phyloP scores from a whole-genome alignment of 441 rosid genomes.

The Jatropha multifida region DNA sequence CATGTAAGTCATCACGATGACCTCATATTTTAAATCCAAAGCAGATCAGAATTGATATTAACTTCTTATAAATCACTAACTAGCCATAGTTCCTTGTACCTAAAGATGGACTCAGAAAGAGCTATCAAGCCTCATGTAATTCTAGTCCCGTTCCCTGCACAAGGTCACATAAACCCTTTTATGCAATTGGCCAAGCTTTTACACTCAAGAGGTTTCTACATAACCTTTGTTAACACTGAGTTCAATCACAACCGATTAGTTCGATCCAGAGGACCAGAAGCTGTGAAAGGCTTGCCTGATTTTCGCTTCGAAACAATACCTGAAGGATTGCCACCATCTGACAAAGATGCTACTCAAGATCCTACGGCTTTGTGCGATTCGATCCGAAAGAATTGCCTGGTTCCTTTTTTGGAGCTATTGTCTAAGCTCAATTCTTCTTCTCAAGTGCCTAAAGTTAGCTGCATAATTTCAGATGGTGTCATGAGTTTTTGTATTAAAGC shows the following conservation, averaged over 20 bases:
- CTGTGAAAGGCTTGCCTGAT: background rate
- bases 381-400: background rate
- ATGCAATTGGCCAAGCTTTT: conserved; percentile 34
- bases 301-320: background rate
- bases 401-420: background rate
- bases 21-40: no score
- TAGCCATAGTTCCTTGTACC: no score
- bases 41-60: no score
- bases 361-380: background rate
- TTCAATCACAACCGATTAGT: conserved; percentile 6
- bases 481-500: conserved; percentile 33
- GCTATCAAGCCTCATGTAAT: conserved; percentile 23
- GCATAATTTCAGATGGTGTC: conserved; percentile 23
- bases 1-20: no score
- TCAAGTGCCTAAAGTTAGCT: background rate
- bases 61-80: no score
- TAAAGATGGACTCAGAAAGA: background rate
- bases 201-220: conserved; percentile 26
- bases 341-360: conserved; percentile 10
- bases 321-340: background rate
- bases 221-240: conserved; percentile 26
- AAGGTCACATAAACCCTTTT: conserved; percentile 37
- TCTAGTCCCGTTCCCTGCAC: conserved; percentile 30
- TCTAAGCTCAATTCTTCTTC: background rate
- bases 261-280: background rate